Evolutionary conservation across 139 green algal genomes (phyloP).

Genomic region (Coelastrella sp.): DNA sequence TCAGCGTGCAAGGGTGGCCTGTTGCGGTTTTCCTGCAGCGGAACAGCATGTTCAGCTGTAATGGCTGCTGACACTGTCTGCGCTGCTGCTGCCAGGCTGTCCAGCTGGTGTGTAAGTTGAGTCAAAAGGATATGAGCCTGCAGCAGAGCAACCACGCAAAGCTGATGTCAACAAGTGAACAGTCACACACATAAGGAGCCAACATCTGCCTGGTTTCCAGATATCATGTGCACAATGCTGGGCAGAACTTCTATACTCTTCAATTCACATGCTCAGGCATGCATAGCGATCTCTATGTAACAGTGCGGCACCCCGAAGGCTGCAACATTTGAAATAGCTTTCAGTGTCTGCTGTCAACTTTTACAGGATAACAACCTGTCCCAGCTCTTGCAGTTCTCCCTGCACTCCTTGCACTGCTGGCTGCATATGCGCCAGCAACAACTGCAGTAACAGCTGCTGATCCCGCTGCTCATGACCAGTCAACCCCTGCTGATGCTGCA

Average conservation of each 20-base stretch:
- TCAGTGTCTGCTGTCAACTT: not conserved
- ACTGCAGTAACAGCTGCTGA: slow-evolving; percentile 13
- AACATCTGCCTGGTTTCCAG: too few species aligned
- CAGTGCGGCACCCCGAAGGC: too few species aligned
- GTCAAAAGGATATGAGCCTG: slow-evolving; percentile 46
- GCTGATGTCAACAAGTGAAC: too few species aligned
- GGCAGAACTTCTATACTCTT: too few species aligned
- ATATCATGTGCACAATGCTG: too few species aligned
- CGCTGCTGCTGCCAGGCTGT: slow-evolving; percentile 54
- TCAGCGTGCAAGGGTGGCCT: not conserved
- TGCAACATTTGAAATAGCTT: too few species aligned
- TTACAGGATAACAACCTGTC: slow-evolving; percentile 25
- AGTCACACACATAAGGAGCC: too few species aligned
- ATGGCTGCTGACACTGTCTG: slow-evolving; percentile 60
- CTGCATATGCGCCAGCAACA: slow-evolving; percentile 49
- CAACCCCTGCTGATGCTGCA: slow-evolving; percentile 46
- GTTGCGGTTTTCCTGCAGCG: not conserved
- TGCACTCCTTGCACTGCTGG: slow-evolving; percentile 42
- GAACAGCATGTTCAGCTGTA: slow-evolving; percentile 32
- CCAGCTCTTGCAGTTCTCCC: slow-evolving; percentile 25
- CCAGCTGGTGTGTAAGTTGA: slow-evolving; percentile 45
- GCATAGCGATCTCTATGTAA: too few species aligned
- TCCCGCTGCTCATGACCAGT: slow-evolving; percentile 10
- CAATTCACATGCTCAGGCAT: too few species aligned
- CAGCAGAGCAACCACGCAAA: not conserved